These are phyloP conservation scores for Penstemon barbatus DNA, from an alignment of 257 asterid genomes.

Conservation along the genomic window DNA sequence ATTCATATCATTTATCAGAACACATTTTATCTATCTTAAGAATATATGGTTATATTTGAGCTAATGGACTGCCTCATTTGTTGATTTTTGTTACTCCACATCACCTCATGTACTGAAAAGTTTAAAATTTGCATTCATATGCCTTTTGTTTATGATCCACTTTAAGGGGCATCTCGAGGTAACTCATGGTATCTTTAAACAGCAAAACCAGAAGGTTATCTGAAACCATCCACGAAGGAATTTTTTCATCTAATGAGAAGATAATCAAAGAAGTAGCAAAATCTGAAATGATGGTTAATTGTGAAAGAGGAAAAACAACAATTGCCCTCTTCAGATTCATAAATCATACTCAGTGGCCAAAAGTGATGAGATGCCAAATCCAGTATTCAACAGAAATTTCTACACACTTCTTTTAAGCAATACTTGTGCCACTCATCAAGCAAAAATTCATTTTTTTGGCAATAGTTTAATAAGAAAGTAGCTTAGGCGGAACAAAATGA, in stretches of 20 bases:
- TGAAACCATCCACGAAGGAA: not conserved
- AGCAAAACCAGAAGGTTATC: too few species aligned
- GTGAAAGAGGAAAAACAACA: not conserved
- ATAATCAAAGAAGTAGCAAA: too few species aligned
- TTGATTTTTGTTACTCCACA: too few species aligned
- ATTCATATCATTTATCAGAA: not conserved
- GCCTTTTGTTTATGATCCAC: too few species aligned
- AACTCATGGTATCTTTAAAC: too few species aligned
- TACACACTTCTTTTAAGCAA: not conserved
- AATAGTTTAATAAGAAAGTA: conserved; percentile 3
- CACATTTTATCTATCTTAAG: too few species aligned
- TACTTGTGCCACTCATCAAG: not conserved
- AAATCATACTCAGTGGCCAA: not conserved
- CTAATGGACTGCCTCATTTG: too few species aligned
- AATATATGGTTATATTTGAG: too few species aligned
- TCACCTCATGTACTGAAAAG: too few species aligned
- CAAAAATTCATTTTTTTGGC: not conserved
- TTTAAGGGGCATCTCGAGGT: too few species aligned
- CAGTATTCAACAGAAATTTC: not conserved
- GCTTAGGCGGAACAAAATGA: not conserved
- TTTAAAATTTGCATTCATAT: too few species aligned
- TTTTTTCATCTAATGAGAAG: conserved; percentile 2
- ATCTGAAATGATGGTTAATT: too few species aligned
- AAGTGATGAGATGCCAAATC: not conserved
- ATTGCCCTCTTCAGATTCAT: not conserved